Evolutionary conservation across 2,329 filamentous ascomycete genomes (phyloP).

Genomic region (Stagonosporopsis cucurbitacearum): DNA sequence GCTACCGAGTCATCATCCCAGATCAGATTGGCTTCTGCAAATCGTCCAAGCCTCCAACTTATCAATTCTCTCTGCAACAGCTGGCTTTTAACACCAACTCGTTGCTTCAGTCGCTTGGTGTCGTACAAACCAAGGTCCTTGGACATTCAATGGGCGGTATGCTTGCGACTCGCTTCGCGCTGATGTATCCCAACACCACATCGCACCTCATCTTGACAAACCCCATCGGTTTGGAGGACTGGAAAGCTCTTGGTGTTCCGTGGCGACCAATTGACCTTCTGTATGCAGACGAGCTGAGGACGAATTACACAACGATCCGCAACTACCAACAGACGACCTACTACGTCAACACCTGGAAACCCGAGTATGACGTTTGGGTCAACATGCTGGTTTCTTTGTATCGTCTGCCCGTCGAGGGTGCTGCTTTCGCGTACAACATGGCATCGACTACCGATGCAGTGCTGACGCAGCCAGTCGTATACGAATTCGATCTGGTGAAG

Average conservation of each 20-base stretch:
- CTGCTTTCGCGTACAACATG: constrained; percentile 55
- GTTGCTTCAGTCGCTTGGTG: constrained; percentile 54
- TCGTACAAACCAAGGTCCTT: constrained; percentile 57
- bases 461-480: constrained; percentile 60
- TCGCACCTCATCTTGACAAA: constrained; percentile 58
- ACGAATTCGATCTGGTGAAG: constrained; percentile 57
- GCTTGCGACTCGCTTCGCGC: constrained; percentile 59
- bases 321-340: constrained; percentile 40
- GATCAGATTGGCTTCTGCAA: constrained; percentile 67
- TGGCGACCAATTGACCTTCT: constrained; percentile 31
- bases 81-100: constrained; percentile 59
- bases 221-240: constrained; percentile 63
- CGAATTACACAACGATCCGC: constrained; percentile 35
- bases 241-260: constrained; percentile 46
- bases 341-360: constrained; percentile 52
- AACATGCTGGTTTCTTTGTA: constrained; percentile 63
- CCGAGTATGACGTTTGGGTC: constrained; percentile 62
- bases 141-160: constrained; percentile 65
- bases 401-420: constrained; percentile 50
- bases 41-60: constrained; percentile 58
- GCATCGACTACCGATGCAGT: constrained; percentile 63
- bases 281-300: constrained; percentile 26
- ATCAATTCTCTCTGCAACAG: constrained; percentile 62
- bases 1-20: constrained; percentile 61
- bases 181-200: constrained; percentile 57